phyloP scores from a whole-genome alignment of 2,329 filamentous ascomycete species.

The Trichoderma cornu-damae region DNA sequence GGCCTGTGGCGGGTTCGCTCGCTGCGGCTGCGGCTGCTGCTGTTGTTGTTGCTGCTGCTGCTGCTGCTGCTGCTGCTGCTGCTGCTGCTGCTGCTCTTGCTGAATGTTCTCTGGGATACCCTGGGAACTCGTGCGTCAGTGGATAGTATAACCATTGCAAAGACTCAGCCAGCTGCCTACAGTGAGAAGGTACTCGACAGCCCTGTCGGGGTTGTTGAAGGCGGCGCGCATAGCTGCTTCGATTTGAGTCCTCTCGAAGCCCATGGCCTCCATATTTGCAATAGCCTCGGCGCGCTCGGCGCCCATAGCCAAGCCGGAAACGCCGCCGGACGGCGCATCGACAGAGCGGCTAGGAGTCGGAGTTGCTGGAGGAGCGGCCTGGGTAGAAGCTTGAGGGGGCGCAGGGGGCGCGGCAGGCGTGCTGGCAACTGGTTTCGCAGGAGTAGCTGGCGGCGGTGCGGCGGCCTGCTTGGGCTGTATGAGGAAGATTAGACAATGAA shows the following conservation, averaged over 20 bases:
- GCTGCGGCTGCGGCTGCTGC: constrained; percentile 41
- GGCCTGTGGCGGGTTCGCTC: constrained; percentile 35
- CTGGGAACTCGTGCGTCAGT: constrained; percentile 39
- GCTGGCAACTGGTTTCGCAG: constrained; percentile 49
- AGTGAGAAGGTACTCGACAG: constrained; percentile 89
- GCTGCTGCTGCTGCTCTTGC: constrained; percentile 62
- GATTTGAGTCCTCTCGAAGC: constrained; percentile 82
- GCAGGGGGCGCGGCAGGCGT: constrained; percentile 55
- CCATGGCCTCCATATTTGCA: constrained; percentile 95
- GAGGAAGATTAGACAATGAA: not conserved
- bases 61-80: constrained; percentile 60
- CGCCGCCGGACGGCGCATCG: constrained; percentile 41
- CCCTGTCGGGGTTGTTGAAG: constrained; percentile 94
- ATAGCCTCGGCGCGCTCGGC: constrained; percentile 76
- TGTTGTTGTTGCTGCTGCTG: constrained; percentile 53
- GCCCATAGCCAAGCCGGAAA: constrained; percentile 81
- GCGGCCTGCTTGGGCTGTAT: constrained; percentile 47
- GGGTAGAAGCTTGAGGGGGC: constrained; percentile 40
- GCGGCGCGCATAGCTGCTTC: constrained; percentile 93
- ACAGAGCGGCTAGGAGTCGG: constrained; percentile 49
- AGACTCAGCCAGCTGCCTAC: constrained; percentile 47
- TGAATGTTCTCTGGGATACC: constrained; percentile 84
- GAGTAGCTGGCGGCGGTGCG: constrained; percentile 56
- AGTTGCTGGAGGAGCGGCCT: constrained; percentile 47
- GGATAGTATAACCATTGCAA: not conserved